These are phyloP conservation scores for Schwanniomyces vanrijiae DNA, from an alignment of 805 yeast genomes.

Conservation along the genomic window DNA sequence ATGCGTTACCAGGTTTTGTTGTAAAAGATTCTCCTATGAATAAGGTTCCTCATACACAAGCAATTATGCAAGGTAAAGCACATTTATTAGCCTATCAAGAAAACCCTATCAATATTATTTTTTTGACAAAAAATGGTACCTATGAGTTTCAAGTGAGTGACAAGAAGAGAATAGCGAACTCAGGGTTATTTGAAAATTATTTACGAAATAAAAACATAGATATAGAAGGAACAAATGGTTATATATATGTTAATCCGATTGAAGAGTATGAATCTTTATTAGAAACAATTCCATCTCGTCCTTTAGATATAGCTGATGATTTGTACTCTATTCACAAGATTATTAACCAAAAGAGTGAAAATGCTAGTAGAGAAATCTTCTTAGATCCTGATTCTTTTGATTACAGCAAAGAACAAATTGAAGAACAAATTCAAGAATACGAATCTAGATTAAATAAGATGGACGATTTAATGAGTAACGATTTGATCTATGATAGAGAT, in stretches of 20 bases:
- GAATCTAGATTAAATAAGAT: slow-evolving; percentile 12
- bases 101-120: slow-evolving; percentile 41
- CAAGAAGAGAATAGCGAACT: slow-evolving; percentile 29
- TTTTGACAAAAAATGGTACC: slow-evolving; percentile 35
- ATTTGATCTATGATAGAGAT: slow-evolving; percentile 10
- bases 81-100: slow-evolving; percentile 38
- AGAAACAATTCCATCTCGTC: slow-evolving; percentile 20
- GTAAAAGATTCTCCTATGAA: slow-evolving; percentile 26
- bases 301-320: slow-evolving; percentile 20
- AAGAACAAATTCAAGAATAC: slow-evolving; percentile 23
- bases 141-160: slow-evolving; percentile 28
- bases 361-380: slow-evolving; percentile 21
- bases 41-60: slow-evolving; percentile 33
- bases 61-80: slow-evolving; percentile 41
- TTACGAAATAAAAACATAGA: slow-evolving; percentile 17
- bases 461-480: slow-evolving; percentile 11
- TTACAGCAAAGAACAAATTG: slow-evolving; percentile 22
- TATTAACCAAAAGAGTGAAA: slow-evolving; percentile 17
- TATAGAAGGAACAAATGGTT: slow-evolving; percentile 13
- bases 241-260: slow-evolving; percentile 28
- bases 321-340: slow-evolving; percentile 23
- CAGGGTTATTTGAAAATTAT: slow-evolving; percentile 36
- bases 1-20: slow-evolving; percentile 44
- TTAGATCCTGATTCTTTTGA: slow-evolving; percentile 24
- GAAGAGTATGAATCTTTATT: slow-evolving; percentile 25